Evolutionary conservation across 2,329 filamentous ascomycete genomes (phyloP).

Genomic region (Malbranchea zuffiana): DNA sequence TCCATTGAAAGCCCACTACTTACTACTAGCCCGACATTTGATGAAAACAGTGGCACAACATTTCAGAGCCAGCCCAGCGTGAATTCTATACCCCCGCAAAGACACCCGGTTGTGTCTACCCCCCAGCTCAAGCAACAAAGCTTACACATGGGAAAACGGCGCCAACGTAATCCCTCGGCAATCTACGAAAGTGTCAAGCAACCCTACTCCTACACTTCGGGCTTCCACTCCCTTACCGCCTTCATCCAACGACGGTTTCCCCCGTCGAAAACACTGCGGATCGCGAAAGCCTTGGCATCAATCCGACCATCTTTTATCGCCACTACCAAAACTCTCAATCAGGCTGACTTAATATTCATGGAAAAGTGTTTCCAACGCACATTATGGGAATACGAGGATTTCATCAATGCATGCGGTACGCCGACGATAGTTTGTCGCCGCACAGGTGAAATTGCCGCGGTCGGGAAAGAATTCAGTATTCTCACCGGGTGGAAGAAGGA

Average conservation of each 20-base stretch:
- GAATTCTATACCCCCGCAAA: conserved; percentile 21
- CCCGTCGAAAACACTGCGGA: conserved; percentile 63
- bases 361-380: conserved; percentile 94
- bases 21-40: conserved; percentile 31
- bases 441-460: conserved; percentile 87
- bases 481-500: conserved; percentile 90
- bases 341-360: conserved; percentile 89
- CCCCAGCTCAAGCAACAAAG: conserved; percentile 34
- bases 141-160: conserved; percentile 37
- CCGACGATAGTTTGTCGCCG: conserved; percentile 85
- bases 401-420: conserved; percentile 76
- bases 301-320: conserved; percentile 90
- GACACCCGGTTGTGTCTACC: conserved; percentile 31
- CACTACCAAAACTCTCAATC: conserved; percentile 76
- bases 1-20: conserved; percentile 46
- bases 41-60: conserved; percentile 26
- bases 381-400: conserved; percentile 85
- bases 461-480: conserved; percentile 94
- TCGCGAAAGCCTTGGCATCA: conserved; percentile 76
- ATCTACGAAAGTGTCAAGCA: conserved; percentile 85
- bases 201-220: conserved; percentile 80
- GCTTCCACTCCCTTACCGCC: conserved; percentile 78
- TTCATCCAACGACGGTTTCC: conserved; percentile 71
- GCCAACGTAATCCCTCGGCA: conserved; percentile 61
- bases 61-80: conserved; percentile 20